Evolutionary conservation across 768 basidiomycete genomes (phyloP).

Genomic region (Lepiota venenata): DNA sequence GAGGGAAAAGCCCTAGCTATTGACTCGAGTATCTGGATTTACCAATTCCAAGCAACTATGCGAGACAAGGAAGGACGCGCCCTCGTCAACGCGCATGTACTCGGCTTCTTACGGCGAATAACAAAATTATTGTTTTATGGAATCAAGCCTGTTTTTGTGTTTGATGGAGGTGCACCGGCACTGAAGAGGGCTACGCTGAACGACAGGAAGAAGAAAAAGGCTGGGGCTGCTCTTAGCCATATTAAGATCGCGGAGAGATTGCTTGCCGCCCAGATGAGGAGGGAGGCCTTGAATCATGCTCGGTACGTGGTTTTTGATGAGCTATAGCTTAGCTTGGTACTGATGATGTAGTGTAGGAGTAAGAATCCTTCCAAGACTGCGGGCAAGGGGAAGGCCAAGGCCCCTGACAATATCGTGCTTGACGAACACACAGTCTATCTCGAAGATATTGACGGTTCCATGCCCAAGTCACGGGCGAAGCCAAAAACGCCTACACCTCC

Average conservation of each 20-base stretch:
- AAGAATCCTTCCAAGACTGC: slow-evolving; percentile 20
- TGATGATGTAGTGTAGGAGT: background rate
- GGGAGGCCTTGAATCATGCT: slow-evolving; percentile 75
- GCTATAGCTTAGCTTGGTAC: slow-evolving; percentile 3
- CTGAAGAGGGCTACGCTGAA: slow-evolving; percentile 86
- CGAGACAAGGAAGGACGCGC: slow-evolving; percentile 93
- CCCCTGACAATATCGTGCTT: slow-evolving; percentile 41
- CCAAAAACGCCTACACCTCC: slow-evolving; percentile 32
- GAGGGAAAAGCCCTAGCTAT: slow-evolving; percentile 97
- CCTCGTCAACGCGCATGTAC: slow-evolving; percentile 88
- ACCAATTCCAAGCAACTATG: slow-evolving; percentile 99
- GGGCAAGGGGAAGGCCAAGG: slow-evolving; percentile 39
- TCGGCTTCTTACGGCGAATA: slow-evolving; percentile 88
- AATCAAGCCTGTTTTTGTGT: slow-evolving; percentile 98
- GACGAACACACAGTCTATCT: slow-evolving; percentile 81
- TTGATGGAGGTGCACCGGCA: slow-evolving; percentile 93
- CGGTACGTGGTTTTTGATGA: slow-evolving; percentile 31
- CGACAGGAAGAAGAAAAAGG: slow-evolving; percentile 88
- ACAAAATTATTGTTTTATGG: slow-evolving; percentile 95
- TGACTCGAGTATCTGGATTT: slow-evolving; percentile 99
- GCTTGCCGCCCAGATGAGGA: slow-evolving; percentile 89
- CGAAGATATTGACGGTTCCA: slow-evolving; percentile 70
- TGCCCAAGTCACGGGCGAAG: slow-evolving; percentile 49
- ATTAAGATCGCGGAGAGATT: slow-evolving; percentile 86
- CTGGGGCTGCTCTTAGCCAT: slow-evolving; percentile 84